Percentiles rank a stretch among this genome's conserved stretches.
Conservation (phyloP, 108 stramenopile genomes). For the Nitzschia sp. region DNA sequence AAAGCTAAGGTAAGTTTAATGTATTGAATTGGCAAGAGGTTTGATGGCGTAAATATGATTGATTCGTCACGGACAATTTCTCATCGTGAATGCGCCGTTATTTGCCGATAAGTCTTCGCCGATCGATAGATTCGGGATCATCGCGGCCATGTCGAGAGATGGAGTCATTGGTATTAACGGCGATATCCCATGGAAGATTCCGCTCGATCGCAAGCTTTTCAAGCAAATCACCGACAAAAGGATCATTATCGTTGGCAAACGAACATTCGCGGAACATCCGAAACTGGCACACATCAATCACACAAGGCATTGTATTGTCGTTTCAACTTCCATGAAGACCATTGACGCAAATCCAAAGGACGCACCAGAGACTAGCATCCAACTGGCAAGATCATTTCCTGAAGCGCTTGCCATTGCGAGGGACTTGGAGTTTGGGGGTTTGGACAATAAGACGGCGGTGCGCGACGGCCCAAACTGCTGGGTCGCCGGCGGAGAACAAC, state of each 20-base stretch:
- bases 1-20: too few species aligned
- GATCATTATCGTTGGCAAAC: slow-evolving; percentile 71
- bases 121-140: slow-evolving; percentile 85
- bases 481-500: slow-evolving; percentile 76
- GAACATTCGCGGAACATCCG: slow-evolving; percentile 60
- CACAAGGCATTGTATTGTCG: slow-evolving; percentile 59
- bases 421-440: slow-evolving; percentile 8
- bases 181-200: slow-evolving; percentile 67
- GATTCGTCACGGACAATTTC: too few species aligned
- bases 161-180: slow-evolving; percentile 78
- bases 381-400: slow-evolving; percentile 60
- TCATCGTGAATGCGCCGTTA: too few species aligned
- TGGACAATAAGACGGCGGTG: neutral
- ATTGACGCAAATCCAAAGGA: neutral
- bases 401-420: slow-evolving; percentile 67
- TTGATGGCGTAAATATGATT: too few species aligned
- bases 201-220: slow-evolving; percentile 66
- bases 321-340: slow-evolving; percentile 46
- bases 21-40: too few species aligned
- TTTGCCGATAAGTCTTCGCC: too few species aligned
- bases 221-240: slow-evolving; percentile 50
- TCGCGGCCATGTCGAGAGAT: slow-evolving; percentile 66
- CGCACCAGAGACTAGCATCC: slow-evolving; percentile 7
- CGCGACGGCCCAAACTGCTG: slow-evolving; percentile 43
- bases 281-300: slow-evolving; percentile 55